Percentiles rank a stretch among this genome's conserved stretches.
Evolutionary conservation across 2,329 filamentous ascomycete species (phyloP).

Genomic region (Colletotrichum chrysophilum): DNA sequence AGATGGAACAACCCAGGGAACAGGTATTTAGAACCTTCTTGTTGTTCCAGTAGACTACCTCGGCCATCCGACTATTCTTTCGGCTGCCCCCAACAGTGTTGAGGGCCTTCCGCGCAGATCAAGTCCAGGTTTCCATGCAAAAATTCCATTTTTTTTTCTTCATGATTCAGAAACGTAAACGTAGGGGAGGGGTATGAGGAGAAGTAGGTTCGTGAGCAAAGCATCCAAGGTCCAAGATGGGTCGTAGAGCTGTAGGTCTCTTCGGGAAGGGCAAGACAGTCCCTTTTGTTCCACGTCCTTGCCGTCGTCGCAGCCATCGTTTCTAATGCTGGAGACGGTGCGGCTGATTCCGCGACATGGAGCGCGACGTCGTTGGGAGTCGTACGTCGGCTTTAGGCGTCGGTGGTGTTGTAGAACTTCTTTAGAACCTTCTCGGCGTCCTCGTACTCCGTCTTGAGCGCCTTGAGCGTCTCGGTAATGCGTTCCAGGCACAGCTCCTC

Average conservation of each 20-base stretch:
- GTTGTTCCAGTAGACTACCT: not conserved
- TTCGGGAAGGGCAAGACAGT: not conserved
- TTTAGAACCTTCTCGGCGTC: slow-evolving; percentile 74
- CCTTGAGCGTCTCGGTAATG: slow-evolving; percentile 72
- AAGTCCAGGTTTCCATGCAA: slow-evolving; percentile 13
- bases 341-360: not conserved
- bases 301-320: slow-evolving; percentile 34
- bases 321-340: slow-evolving; percentile 33
- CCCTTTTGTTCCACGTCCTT: slow-evolving; percentile 19
- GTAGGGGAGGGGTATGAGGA: slow-evolving; percentile 19
- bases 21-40: not conserved
- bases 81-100: not conserved
- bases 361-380: slow-evolving; percentile 16
- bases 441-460: slow-evolving; percentile 78
- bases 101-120: slow-evolving; percentile 5
- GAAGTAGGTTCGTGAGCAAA: slow-evolving; percentile 14
- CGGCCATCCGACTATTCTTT: not conserved
- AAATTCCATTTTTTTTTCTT: slow-evolving; percentile 13
- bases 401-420: slow-evolving; percentile 59
- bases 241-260: not conserved
- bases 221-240: slow-evolving; percentile 1
- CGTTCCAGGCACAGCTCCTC: slow-evolving; percentile 70
- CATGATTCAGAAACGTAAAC: slow-evolving; percentile 14
- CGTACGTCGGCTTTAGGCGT: slow-evolving; percentile 22
- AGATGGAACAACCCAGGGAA: not conserved